Base-by-base conservation (phyloP, 108 stramenopile genomes). In the Nitzschia sp. region DNA sequence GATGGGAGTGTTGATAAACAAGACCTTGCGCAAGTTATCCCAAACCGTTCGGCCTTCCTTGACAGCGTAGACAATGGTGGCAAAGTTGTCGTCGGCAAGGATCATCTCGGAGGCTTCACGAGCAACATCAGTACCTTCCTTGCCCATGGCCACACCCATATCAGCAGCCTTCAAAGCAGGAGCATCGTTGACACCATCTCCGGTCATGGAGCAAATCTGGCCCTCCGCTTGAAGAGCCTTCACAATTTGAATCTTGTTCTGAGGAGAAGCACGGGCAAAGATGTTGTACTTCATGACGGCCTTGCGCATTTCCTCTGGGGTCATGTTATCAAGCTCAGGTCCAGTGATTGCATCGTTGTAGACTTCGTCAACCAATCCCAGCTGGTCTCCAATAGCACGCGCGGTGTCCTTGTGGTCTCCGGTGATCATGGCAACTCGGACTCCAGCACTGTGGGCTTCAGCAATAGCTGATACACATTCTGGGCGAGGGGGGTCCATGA, bases 71-170 rank as follows among this genome's bases (percentile, higher is more conserved):
- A 93, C 83, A 75, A 99, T 97, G 18, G 97, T 95, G 34, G 96
- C 96, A 74, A 98, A 99, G 92, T 99, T 96, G 77, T 99, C 97
- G 71, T 97, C 96, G 19, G 97, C 87, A 51, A 99, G 75, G 74
- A 99, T 96, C 96, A 98, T 97, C 54, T 98, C 93, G 25, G 96
- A 91, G 29, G 97, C 97, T 70, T 97, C 92, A 81, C 95, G 94
- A 53, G 98, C 89, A 15, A 98, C 98, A 67, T 96, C 96, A 61
- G 96, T 95, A 67, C 98, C 98, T 81, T 90, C 93, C 72, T 93
- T 96, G 48, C 97, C 98, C 98, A 99, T 99, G 59, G 98, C 98
- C 70, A 99, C 95, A 77, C 98, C 98, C 83, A 99, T 96, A 78
- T 98, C 94, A 21, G 98, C 98, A 66, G 89, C 85, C 85, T 98